Percentiles rank a stretch among this genome's conserved stretches.
These are phyloP conservation scores for Mucor mucedo DNA, from an alignment of 371 early-diverging fungal species.

Conservation along the genomic window DNA sequence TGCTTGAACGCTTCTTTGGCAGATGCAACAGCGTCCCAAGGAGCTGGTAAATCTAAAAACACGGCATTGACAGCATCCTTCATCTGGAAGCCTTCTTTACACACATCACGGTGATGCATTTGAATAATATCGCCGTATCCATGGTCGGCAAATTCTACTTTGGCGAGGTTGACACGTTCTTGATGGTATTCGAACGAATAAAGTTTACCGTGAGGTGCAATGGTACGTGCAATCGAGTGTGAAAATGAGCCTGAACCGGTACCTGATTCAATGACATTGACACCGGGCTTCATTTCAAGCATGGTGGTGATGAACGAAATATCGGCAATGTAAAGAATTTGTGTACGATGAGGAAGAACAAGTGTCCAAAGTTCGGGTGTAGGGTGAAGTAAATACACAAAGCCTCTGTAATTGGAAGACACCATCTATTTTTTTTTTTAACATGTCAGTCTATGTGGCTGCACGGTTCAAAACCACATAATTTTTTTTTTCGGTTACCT, in stretches of 20 bases:
- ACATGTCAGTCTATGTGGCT: not conserved
- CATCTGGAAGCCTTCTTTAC: slow-evolving; percentile 88
- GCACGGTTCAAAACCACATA: too few species aligned
- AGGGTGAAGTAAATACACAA: slow-evolving; percentile 88
- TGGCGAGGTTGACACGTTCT: slow-evolving; percentile 74
- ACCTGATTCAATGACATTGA: slow-evolving; percentile 89
- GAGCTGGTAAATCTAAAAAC: slow-evolving; percentile 95
- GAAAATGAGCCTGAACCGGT: slow-evolving; percentile 97
- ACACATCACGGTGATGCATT: slow-evolving; percentile 85
- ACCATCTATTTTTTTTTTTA: slow-evolving; percentile 51
- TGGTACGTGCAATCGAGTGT: slow-evolving; percentile 88
- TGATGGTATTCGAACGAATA: slow-evolving; percentile 95
- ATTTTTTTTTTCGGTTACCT: slow-evolving; percentile 46
- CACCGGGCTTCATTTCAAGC: slow-evolving; percentile 87
- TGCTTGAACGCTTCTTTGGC: slow-evolving; percentile 86
- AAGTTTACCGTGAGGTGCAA: slow-evolving; percentile 86
- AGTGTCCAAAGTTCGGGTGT: slow-evolving; percentile 97
- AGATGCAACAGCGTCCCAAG: slow-evolving; percentile 90
- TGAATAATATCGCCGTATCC: slow-evolving; percentile 70
- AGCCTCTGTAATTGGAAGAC: slow-evolving; percentile 78
- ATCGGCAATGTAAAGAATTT: slow-evolving; percentile 93
- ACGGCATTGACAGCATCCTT: slow-evolving; percentile 81
- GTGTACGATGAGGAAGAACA: slow-evolving; percentile 92
- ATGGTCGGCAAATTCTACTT: slow-evolving; percentile 82
- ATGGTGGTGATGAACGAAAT: slow-evolving; percentile 84